Base-by-base conservation (phyloP, 805 yeast genomes). In the Hagleromyces aurorensis region DNA sequence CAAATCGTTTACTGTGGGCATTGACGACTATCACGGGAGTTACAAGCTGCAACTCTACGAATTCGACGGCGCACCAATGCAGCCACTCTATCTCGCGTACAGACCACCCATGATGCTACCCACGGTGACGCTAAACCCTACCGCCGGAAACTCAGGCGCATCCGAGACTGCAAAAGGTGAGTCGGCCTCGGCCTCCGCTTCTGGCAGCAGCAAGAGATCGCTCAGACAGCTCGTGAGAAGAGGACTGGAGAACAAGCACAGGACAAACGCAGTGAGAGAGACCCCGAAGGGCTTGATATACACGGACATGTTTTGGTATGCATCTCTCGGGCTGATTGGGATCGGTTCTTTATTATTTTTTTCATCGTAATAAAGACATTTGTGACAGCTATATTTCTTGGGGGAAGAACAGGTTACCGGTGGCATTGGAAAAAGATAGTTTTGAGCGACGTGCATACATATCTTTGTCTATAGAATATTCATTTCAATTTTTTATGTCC, bases 91-190 rank as follows among this genome's bases (percentile, higher is more conserved):
- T 58, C 68, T 91, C 55, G 95, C 93, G 2, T 91, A 87, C 64
- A 71, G 72, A 46, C 98, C 98, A 5, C 93, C 98, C 7, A 69
- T 81, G 72, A 91, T 91, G 98, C 72, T 91, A 37, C 98, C 98
- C 13, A 91, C 97, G 1, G 60, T 55, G 30, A 87, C 96, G 0
- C 62, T 91, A 67, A 89, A 87, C 57, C 98, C 98, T 13, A 82
- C 94, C 2, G 63, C 64, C 24, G 36, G 41, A 17, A 30, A 14
- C 10, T 5, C 23, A 7, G 34, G 18, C 4, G 11, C 38, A 5
- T 43, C 43, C 4, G 60, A 64, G 2, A 50, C 65, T 5, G 57
- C 62, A 21, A 55, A 69, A 7, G 33, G 54, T 3, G 45, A 50
- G 4, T 44, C 48, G 5, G 43, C 65, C 4, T 36, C 60, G 26